Conservation (phyloP, 2,329 filamentous ascomycete species). For the Clarireedia paspali region DNA sequence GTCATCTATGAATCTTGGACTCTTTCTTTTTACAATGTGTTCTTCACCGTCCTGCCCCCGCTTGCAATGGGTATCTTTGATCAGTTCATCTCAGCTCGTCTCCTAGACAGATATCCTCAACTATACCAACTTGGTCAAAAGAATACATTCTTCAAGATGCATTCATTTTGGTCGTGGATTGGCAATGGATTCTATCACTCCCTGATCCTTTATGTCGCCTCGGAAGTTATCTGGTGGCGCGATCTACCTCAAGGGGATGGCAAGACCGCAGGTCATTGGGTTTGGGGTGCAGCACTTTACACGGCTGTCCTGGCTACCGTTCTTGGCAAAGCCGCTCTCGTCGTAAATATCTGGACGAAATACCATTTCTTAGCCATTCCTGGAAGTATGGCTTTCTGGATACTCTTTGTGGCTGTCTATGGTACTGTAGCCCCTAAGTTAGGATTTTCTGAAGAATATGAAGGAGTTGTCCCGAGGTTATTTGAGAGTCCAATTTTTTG, state of each 20-base stretch:
- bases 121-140: slow-evolving; percentile 89
- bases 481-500: slow-evolving; percentile 83
- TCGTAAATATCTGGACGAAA: slow-evolving; percentile 98
- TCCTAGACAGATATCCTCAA: slow-evolving; percentile 93
- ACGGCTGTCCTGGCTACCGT: slow-evolving; percentile 90
- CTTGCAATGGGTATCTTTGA: slow-evolving; percentile 94
- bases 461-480: slow-evolving; percentile 72
- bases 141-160: slow-evolving; percentile 87
- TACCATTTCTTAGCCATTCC: slow-evolving; percentile 95
- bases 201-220: slow-evolving; percentile 81
- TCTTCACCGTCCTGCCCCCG: slow-evolving; percentile 91
- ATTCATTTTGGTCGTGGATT: slow-evolving; percentile 90
- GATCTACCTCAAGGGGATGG: slow-evolving; percentile 77
- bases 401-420: slow-evolving; percentile 82
- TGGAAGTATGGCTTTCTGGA: slow-evolving; percentile 86
- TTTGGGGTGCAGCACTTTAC: slow-evolving; percentile 94
- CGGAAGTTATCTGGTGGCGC: slow-evolving; percentile 70
- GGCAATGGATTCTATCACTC: slow-evolving; percentile 94
- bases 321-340: slow-evolving; percentile 85
- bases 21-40: slow-evolving; percentile 97
- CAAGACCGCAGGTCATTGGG: slow-evolving; percentile 84
- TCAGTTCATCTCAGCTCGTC: slow-evolving; percentile 89
- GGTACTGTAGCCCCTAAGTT: slow-evolving; percentile 78
- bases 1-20: slow-evolving; percentile 99
- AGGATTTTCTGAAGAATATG: slow-evolving; percentile 74